phyloP scores from a whole-genome alignment of 106 monocot species.

The Alisma plantagoaquatica region DNA sequence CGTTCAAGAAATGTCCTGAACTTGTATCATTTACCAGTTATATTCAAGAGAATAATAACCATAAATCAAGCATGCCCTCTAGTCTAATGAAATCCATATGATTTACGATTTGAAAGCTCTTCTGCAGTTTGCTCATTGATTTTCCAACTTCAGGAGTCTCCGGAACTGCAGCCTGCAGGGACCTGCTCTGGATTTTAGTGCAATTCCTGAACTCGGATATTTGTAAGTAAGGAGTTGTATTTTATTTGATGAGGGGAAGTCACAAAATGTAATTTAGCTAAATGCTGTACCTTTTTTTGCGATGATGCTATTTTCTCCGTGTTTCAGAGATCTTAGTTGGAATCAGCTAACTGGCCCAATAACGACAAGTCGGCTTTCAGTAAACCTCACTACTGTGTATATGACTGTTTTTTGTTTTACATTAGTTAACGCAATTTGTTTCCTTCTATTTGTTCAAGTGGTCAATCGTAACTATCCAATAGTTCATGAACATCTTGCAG shows the following conservation, averaged over 20 bases:
- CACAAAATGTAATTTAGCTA: too few species aligned
- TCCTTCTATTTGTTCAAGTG: not conserved
- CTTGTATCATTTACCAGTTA: too few species aligned
- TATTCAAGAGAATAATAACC: too few species aligned
- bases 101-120: too few species aligned
- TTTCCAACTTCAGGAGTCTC: slow-evolving; percentile 69
- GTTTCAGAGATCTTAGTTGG: slow-evolving; percentile 77
- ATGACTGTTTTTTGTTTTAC: slow-evolving; percentile 6
- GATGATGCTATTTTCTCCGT: slow-evolving; percentile 2
- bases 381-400: slow-evolving; percentile 74
- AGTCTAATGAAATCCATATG: too few species aligned
- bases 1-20: too few species aligned
- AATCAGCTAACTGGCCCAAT: slow-evolving; percentile 59
- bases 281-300: too few species aligned
- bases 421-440: not conserved
- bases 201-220: slow-evolving; percentile 53
- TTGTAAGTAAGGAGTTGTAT: too few species aligned
- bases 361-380: slow-evolving; percentile 55
- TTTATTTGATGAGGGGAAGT: too few species aligned
- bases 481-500: slow-evolving; percentile 30
- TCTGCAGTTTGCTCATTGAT: too few species aligned
- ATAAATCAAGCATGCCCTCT: too few species aligned
- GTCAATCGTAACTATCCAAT: not conserved
- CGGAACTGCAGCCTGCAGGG: slow-evolving; percentile 75
- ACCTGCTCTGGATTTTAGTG: slow-evolving; percentile 58